Evolutionary conservation across 768 basidiomycete species (phyloP), one percentile per base, ranked within the genome.

Genomic region (Russula sp.): DNA sequence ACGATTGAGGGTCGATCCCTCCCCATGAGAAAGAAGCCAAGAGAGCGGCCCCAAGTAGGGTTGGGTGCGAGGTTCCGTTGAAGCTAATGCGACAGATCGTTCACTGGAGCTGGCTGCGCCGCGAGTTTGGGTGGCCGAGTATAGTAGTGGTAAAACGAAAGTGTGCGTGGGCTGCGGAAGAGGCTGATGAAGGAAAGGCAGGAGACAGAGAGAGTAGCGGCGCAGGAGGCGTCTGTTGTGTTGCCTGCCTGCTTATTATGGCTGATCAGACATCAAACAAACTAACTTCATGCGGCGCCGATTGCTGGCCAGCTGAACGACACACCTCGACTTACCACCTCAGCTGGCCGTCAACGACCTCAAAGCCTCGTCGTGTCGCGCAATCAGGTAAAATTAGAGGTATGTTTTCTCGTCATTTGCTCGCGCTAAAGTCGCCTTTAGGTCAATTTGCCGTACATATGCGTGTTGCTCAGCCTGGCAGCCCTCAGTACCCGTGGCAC

Each of bases 371-470:
- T 49, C 55, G 25, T 56, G 38, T 45, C 34, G 43, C 49, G 35
- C 38, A 57, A 58, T 46, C 43, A 58, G 56, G 48, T 58, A 52
- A 53, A 34, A 39, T 25, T 16, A 47, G 56, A 53, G 43, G 56
- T 59, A 32, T 54, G 58, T 59, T 59, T 59, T 63, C 46, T 55
- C 62, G 58, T 63, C 62, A 63, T 54, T 49, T 38, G 32, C 34
- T 59, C 62, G 52, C 47, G 50, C 58, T 54, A 51, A 43, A 11
- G 46, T 54, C 35, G 3, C 50, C 25, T 63, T 63, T 13, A 43
- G 57, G 43, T 59, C 62, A 63, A 55, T 22, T 38, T 63, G 58
- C 62, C 62, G 62, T 63, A 63, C 57, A 48, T 14, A 35, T 46
- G 57, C 46, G 38, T 38, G 57, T 58, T 63, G 50, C 49, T 36